These are phyloP conservation scores for Ilex paraguariensis DNA, from an alignment of 305 asterid genomes.

Conservation along the genomic window DNA sequence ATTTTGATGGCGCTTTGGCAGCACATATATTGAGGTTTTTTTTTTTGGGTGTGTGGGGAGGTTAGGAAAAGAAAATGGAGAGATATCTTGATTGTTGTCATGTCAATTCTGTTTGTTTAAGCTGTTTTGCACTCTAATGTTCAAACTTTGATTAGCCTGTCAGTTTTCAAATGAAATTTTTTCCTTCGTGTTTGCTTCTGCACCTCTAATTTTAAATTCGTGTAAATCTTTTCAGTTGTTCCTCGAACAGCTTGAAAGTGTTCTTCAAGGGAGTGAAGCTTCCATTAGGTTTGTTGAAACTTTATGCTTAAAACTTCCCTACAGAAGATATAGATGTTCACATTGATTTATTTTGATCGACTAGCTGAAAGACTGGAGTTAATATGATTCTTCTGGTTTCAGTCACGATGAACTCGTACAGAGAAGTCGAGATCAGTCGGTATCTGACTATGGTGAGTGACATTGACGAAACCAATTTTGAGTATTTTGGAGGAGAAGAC, in stretches of 20 bases:
- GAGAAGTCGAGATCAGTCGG: slow-evolving; percentile 80
- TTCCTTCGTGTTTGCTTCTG: slow-evolving; percentile 9
- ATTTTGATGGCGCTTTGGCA: too few relatives aligned
- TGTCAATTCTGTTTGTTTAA: too few relatives aligned
- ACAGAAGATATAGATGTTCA: too few relatives aligned
- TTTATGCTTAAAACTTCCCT: not conserved
- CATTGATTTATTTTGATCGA: not conserved
- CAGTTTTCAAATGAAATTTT: too few relatives aligned
- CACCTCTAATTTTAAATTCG: slow-evolving; percentile 16
- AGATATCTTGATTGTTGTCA: too few relatives aligned
- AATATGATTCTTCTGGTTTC: slow-evolving; percentile 23
- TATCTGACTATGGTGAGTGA: slow-evolving; percentile 87
- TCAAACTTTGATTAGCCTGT: not conserved
- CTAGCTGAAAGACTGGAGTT: not conserved
- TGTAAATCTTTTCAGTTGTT: slow-evolving; percentile 58
- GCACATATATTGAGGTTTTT: too few relatives aligned
- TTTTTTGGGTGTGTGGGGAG: too few relatives aligned
- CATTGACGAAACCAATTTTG: slow-evolving; percentile 14
- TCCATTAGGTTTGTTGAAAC: slow-evolving; percentile 57
- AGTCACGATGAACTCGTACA: slow-evolving; percentile 81
- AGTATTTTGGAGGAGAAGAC: slow-evolving; percentile 6
- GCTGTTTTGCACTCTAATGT: not conserved
- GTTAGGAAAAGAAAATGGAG: too few relatives aligned
- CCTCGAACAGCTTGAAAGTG: slow-evolving; percentile 88
- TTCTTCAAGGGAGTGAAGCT: slow-evolving; percentile 58